Base-by-base conservation (phyloP, 768 basidiomycete genomes). In the Boletus reticulatus region DNA sequence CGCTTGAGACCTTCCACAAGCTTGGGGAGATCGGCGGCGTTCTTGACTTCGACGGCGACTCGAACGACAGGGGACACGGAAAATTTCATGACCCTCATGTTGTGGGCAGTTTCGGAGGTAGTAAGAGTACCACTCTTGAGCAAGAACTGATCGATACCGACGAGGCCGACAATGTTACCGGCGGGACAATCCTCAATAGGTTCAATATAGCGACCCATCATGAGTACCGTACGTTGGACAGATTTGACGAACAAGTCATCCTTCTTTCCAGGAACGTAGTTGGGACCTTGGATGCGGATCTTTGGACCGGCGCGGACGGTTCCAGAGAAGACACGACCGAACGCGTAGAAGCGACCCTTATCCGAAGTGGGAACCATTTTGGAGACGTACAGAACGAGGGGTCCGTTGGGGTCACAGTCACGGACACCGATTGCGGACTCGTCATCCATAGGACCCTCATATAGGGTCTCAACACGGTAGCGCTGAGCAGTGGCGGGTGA, bases 331-430 rank as follows among this genome's bases (percentile, higher is more conserved):
- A 99, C 88, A 84, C 97, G 97, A 76, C 97, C 97, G 75, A 99
- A 99, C 58, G 97, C 97, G 76, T 98, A 98, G 90, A 98, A 99
- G 58, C 97, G 94, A 69, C 97, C 97, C 79, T 98, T 98, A 76
- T 99, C 97, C 64, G 97, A 97, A 41, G 97, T 98, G 60, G 97
- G 97, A 67, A 98, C 97, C 97, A 99, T 98, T 87, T 98, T 98
- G 64, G 97, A 98, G 78, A 99, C 82, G 77, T 99, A 99, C 61
- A 96, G 84, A 70, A 98, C 94, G 59, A 99, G 89, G 61, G 97
- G 97, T 50, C 87, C 97, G 43, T 87, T 88, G 73, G 97, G 89
- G 77, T 98, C 92, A 73, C 97, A 99, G 73, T 98, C 95, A 50
- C 97, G 88, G 80, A 99, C 95, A 78, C 86, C 92, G 64, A 98